These are phyloP conservation scores for Elaphomyces granulatus DNA, from an alignment of 495 filamentous ascomycete genomes.

Conservation along the genomic window DNA sequence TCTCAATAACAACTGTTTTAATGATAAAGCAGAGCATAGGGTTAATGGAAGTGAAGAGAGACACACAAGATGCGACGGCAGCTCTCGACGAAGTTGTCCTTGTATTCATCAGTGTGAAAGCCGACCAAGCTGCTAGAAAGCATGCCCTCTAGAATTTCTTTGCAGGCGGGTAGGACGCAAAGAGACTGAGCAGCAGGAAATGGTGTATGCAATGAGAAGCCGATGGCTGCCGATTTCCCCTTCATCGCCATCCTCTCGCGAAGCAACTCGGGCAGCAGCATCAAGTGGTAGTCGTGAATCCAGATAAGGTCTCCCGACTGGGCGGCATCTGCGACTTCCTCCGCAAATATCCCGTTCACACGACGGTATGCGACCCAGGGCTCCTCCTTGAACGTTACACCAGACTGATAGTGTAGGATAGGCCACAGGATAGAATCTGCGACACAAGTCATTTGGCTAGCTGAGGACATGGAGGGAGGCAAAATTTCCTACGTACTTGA, in stretches of 20 bases:
- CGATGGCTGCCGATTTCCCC: slow-evolving; percentile 67
- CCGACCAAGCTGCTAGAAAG: slow-evolving; percentile 78
- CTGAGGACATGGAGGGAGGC: no score
- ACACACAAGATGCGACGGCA: slow-evolving; percentile 70
- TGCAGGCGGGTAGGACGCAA: slow-evolving; percentile 74
- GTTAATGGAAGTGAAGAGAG: slow-evolving; percentile 20
- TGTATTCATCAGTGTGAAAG: slow-evolving; percentile 94
- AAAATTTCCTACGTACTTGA: slow-evolving; percentile 40
- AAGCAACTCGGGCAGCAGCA: slow-evolving; percentile 78
- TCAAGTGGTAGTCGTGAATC: slow-evolving; percentile 95
- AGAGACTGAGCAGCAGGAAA: slow-evolving; percentile 91
- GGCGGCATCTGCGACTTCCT: slow-evolving; percentile 55
- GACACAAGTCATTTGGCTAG: slow-evolving; percentile 2
- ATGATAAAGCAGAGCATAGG: no score
- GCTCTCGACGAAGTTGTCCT: slow-evolving; percentile 72
- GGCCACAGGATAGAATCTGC: slow-evolving; percentile 91
- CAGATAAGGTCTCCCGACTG: slow-evolving; percentile 74
- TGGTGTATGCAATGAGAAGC: slow-evolving; percentile 89
- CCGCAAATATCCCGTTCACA: slow-evolving; percentile 77
- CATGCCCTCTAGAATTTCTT: slow-evolving; percentile 64
- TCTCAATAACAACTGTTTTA: no score
- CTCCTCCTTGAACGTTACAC: slow-evolving; percentile 75
- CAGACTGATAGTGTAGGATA: slow-evolving; percentile 89
- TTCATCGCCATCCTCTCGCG: slow-evolving; percentile 58
- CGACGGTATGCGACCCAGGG: slow-evolving; percentile 77